Conservation (phyloP, 108 stramenopile genomes). For the Poteriospumella lacustris region DNA sequence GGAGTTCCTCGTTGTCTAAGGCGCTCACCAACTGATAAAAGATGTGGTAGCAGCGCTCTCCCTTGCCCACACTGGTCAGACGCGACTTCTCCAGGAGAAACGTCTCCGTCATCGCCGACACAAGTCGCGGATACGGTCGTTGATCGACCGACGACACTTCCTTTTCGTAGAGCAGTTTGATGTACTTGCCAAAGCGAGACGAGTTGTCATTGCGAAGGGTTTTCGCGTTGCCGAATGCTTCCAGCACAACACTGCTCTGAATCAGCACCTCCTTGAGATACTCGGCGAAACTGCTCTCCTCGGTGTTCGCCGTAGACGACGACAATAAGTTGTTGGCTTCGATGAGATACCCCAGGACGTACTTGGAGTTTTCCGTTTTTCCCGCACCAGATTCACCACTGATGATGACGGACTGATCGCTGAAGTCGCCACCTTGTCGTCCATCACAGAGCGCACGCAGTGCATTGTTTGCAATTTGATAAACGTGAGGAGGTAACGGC, state of each 20-base stretch:
- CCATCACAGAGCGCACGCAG: conserved; percentile 47
- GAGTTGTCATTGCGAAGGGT: conserved; percentile 74
- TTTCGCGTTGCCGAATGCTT: conserved; percentile 62
- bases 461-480: conserved; percentile 66
- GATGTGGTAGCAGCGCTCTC: conserved; percentile 86
- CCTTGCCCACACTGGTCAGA: conserved; percentile 65
- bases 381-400: conserved; percentile 63
- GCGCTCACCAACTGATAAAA: conserved; percentile 84
- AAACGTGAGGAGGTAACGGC: conserved; percentile 63
- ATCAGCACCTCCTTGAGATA: conserved; percentile 42
- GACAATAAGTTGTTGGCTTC: neutral
- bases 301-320: neutral
- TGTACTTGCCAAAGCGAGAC: conserved; percentile 71
- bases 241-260: conserved; percentile 51
- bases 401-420: conserved; percentile 60
- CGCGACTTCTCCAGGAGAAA: conserved; percentile 90
- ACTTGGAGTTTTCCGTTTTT: conserved; percentile 57
- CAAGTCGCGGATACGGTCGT: conserved; percentile 15
- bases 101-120: conserved; percentile 57
- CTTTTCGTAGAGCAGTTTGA: conserved; percentile 35
- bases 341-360: conserved; percentile 3
- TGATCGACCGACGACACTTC: neutral
- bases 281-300: no score
- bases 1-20: conserved; percentile 46
- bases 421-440: conserved; percentile 13